Percentiles rank a stretch among this genome's conserved stretches.
Conservation (phyloP, 164 flowering plant species). For the Sedum album region DNA sequence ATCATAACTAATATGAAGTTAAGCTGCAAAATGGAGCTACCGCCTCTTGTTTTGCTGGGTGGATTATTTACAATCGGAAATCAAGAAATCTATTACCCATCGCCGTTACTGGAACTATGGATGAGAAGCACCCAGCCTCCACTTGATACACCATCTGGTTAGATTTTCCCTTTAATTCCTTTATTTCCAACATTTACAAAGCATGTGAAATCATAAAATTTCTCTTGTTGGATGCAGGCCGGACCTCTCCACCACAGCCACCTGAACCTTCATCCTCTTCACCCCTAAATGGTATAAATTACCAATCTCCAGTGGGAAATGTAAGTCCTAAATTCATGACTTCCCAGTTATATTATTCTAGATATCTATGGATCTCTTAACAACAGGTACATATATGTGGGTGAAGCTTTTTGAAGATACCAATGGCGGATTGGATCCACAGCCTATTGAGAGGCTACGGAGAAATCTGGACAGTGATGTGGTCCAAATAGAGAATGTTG, state of each 20-base stretch:
- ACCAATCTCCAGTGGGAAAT: constrained; percentile 22
- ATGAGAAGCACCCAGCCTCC: constrained; percentile 30
- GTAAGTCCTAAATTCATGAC: constrained; percentile 27
- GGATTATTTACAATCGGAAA: constrained; percentile 25
- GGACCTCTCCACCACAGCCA: constrained; percentile 34
- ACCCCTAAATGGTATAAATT: constrained; percentile 17
- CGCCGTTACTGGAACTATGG: constrained; percentile 52
- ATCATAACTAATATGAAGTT: constrained; percentile 28
- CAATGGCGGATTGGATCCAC: constrained; percentile 35
- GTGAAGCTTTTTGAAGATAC: constrained; percentile 52
- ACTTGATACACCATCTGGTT: constrained; percentile 55
- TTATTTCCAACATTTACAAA: background rate
- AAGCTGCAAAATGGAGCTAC: constrained; percentile 49
- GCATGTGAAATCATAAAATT: background rate
- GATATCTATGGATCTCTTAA: background rate
- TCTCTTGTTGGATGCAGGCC: constrained; percentile 27
- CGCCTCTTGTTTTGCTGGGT: constrained; percentile 43
- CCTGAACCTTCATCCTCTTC: constrained; percentile 50
- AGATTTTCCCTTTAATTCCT: constrained; percentile 6
- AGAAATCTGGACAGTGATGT: constrained; percentile 16
- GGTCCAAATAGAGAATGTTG: constrained; percentile 19
- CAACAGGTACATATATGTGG: constrained; percentile 12
- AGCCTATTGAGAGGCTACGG: constrained; percentile 40
- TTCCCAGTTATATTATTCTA: background rate
- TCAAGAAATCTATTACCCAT: constrained; percentile 42